Evolutionary conservation across 2,329 filamentous ascomycete species (phyloP), one percentile per base, ranked within the genome.

Genomic region (Pleoardoris graminearum): DNA sequence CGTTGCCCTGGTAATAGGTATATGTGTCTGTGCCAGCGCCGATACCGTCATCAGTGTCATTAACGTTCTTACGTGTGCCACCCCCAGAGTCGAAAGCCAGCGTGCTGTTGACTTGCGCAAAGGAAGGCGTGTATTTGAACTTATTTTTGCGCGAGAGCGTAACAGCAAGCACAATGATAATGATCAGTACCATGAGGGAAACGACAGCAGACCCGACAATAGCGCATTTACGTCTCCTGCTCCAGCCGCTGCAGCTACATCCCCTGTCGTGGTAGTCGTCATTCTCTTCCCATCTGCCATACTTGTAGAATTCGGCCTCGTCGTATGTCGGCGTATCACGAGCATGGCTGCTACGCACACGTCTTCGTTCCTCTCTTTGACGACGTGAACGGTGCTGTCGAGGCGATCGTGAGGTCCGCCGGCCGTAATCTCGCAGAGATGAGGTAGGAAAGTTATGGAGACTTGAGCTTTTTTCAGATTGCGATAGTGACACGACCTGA

Each of bases 1-100:
- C 62, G 39, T 58, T 48, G 14, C 65, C 66, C 22, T 61, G 60
- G 55, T 74, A 74, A 59, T 68, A 70, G 12, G 41, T 61, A 21
- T 66, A 65, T 23, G 21, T 56, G 44, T 72, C 69, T 16, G 50
- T 32, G 10, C 60, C 62, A 38, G 51, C 43, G 12, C 51, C 54
- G 36, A 54, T 54, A 33, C 54, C 53, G 37, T 63, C 38, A 21
- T 35, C 25, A 32, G 53, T 59, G 47, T 44, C 45, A n/a, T 66
- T 66, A 51, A 63, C 62, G 38, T 48, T 64, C 27, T 63, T 58
- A 19, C 56, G 62, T 12, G 65, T 70, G 2, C 62, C 67, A 30
- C 62, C 67, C 32, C 66, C 66, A 27, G 50, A 56, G 14, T 51
- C 50, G 50, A 69, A 69, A 7, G 67, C 63, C 3, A 48, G 48